Evolutionary conservation across 2,329 filamentous ascomycete genomes (phyloP).

Genomic region (Penicillium glabrum): DNA sequence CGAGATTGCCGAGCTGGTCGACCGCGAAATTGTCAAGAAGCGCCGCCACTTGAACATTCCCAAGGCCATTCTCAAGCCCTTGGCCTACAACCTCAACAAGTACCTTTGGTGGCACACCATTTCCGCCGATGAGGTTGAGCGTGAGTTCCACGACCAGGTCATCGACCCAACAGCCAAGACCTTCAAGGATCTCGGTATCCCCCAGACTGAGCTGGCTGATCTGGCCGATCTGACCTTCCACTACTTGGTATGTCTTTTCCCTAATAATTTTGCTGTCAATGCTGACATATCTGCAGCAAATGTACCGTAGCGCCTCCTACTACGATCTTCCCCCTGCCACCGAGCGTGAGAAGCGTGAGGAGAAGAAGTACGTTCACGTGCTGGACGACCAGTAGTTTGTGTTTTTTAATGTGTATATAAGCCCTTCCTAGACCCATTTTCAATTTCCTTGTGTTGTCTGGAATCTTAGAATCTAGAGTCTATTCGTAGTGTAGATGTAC

Average conservation of each 20-base stretch:
- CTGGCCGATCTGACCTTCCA: constrained; percentile 85
- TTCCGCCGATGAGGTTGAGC: constrained; percentile 82
- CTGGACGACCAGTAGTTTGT: constrained; percentile 72
- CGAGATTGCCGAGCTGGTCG: constrained; percentile 83
- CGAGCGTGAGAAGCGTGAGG: constrained; percentile 89
- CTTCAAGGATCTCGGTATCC: constrained; percentile 85
- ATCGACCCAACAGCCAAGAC: constrained; percentile 93
- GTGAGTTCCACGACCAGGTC: constrained; percentile 87
- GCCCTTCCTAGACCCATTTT: constrained; percentile 35
- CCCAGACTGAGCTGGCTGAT: constrained; percentile 67
- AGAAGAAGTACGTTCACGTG: constrained; percentile 96
- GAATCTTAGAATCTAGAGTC: constrained; percentile 2
- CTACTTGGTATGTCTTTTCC: constrained; percentile 72
- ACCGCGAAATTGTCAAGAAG: constrained; percentile 88
- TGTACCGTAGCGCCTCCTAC: constrained; percentile 81
- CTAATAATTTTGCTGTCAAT: not conserved
- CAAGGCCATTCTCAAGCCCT: constrained; percentile 73
- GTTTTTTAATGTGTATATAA: constrained; percentile 43
- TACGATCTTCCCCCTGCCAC: constrained; percentile 94
- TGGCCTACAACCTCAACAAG: constrained; percentile 74
- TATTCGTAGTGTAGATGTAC: not conserved
- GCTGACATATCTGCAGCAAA: constrained; percentile 61
- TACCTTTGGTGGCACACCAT: constrained; percentile 84
- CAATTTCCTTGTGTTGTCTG: constrained; percentile 34
- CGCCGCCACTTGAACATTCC: constrained; percentile 90